Evolutionary conservation across 495 filamentous ascomycete genomes (phyloP), one percentile per base, ranked within the genome.

Genomic region (Bathelium albidoporum): DNA sequence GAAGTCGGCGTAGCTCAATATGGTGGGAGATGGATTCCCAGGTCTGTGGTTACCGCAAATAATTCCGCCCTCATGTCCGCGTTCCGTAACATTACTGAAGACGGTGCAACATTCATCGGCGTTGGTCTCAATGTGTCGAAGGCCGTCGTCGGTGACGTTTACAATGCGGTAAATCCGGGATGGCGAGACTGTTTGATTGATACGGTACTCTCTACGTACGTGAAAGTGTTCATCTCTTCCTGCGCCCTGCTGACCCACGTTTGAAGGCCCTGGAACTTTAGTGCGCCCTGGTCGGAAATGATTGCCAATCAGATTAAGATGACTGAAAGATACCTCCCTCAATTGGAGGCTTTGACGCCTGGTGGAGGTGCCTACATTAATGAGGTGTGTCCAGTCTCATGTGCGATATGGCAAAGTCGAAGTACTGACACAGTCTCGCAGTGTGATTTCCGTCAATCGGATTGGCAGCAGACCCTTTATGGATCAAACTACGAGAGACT

Each of bases 11-110:
- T 72, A 20, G 78, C 75, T 65, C 79, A 84, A 59, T 81, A 81
- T 66, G 84, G 83, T 24, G 83, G 84, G 34, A 80, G 86, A 32
- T 76, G 88, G 12, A 79, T 88, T 58, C 83, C 84, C 4, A 76
- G 75, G 52, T 59, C 69, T 20, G 75, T 83, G 4, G 76, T 82
- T 41, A 62, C 74, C 9, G 63, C 73, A 16, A 82, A 82, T 64
- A 83, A 79, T 73, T 73, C 74, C n/a, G 76, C 62, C 7, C 65
- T 84, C 14, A 74, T 73, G 4, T 64, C 72, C 18, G 66, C 73
- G 1, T 73, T 79, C 26, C 66, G 78, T 9, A 61, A 73, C 59
- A 76, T 82, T 26, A 73, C 66, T 32, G 71, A 76, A 20, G 77
- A 76, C 44, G 75, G 79, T 0, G 74, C 73, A 31, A 73, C 74